Conservation (phyloP, 2,329 filamentous ascomycete genomes). For the Aspergillus sp. region DNA sequence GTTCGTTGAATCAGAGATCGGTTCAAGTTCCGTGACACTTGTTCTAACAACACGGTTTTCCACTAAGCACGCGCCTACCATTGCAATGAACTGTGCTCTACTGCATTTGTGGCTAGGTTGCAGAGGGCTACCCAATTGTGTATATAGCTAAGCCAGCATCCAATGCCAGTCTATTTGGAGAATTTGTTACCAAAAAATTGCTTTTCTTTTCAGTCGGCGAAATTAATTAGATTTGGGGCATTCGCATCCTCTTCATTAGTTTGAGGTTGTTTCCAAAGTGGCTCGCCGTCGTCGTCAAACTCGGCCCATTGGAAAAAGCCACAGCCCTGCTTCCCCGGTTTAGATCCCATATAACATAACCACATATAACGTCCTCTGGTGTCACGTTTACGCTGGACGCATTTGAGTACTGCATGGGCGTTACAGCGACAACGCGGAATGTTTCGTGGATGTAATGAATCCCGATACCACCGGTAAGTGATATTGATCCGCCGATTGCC, state of each 20-base stretch:
- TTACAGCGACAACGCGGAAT: constrained; percentile 78
- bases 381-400: constrained; percentile 75
- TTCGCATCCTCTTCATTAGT: constrained; percentile 18
- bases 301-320: constrained; percentile 81
- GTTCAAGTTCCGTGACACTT: neutral
- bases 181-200: neutral
- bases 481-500: constrained; percentile 84
- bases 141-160: constrained; percentile 6
- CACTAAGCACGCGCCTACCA: neutral
- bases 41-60: neutral
- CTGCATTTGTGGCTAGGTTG: neutral
- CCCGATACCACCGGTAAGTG: constrained; percentile 85
- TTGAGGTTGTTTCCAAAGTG: constrained; percentile 54
- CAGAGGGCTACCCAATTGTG: neutral
- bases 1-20: neutral
- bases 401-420: constrained; percentile 68
- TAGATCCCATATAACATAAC: constrained; percentile 76
- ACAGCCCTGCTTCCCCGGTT: constrained; percentile 57
- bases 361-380: constrained; percentile 83
- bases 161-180: neutral
- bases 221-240: constrained; percentile 27
- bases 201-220: constrained; percentile 15
- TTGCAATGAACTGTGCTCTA: neutral
- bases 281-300: constrained; percentile 83
- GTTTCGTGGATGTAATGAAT: constrained; percentile 70